Evolutionary conservation across 805 yeast genomes (phyloP).

Genomic region (Teunomyces gatunensis): DNA sequence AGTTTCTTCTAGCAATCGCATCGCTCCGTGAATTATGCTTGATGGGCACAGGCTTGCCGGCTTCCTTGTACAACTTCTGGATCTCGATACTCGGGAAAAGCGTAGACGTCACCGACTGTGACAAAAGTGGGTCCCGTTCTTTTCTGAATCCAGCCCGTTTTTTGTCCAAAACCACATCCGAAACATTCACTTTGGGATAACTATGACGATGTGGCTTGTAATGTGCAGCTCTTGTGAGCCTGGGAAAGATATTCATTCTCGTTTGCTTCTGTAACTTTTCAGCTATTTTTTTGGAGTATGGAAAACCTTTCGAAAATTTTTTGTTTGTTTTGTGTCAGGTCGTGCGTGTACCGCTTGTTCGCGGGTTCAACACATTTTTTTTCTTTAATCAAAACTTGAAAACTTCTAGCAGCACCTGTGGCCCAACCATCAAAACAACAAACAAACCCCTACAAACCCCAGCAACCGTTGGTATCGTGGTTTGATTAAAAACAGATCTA

Average conservation of each 20-base stretch:
- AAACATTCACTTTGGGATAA: conserved; percentile 40
- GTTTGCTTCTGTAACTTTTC: too few species aligned
- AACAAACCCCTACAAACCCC: neutral
- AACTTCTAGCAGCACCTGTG: neutral
- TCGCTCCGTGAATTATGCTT: conserved; percentile 35
- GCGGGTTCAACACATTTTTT: neutral
- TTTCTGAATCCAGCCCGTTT: conserved; percentile 40
- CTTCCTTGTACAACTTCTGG: conserved; percentile 29
- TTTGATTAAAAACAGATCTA: neutral
- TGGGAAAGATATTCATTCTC: conserved; percentile 1
- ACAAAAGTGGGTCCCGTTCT: conserved; percentile 36
- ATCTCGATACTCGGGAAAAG: conserved; percentile 39
- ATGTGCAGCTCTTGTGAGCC: conserved; percentile 22
- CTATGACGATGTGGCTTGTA: conserved; percentile 27
- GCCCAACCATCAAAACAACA: neutral
- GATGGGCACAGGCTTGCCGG: conserved; percentile 43
- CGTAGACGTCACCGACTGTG: conserved; percentile 40
- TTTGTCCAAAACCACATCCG: conserved; percentile 37
- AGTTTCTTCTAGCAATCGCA: conserved; percentile 36
- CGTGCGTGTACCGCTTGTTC: neutral
- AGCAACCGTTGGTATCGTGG: neutral
- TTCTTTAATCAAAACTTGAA: neutral
- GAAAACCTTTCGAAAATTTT: neutral
- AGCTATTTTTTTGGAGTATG: too few species aligned
- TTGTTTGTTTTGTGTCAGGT: conserved; percentile 3